Base-by-base conservation (phyloP, 345 rosid genomes). In the Eutrema japonicum region DNA sequence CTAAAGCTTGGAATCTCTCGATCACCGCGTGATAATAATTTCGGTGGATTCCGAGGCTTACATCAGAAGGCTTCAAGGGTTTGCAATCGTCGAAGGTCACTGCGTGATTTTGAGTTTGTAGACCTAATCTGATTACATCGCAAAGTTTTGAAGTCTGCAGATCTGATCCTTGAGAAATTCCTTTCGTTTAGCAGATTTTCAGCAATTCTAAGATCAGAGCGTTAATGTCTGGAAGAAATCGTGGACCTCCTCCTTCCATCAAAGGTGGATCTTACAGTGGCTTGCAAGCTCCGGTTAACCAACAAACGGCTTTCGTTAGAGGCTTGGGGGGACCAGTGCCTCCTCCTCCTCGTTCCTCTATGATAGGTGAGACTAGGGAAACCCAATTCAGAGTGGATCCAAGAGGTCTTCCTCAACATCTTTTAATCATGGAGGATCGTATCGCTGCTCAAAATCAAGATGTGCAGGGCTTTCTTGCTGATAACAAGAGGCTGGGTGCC, bases 361-460 rank as follows among this genome's bases (percentile, higher is more conserved):
- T 90, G 58, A 61, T 89, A 3, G 98, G 87, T 43, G 96, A 91
- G 64, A 50, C 73, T 68, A 83, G 90, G 11, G 97, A 88, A 69
- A 1, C 80, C 55, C 96, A 88, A 51, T 81, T 84, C 14, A 80
- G 88, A 61, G 61, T 81, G 32, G 89, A 85, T 68, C 90, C 87
- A 9, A 82, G 94, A 71, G 79, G 82, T 18, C 85, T 81, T 13
- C 96, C 94, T 66, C 86, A 80, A 13, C 96, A 89, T 66, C 82
- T 83, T 1, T 88, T 86, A 0, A 74, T 92, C 16, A 61, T 95
- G 9, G 93, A 95, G 76, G 96, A 92, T 54, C 86, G 80, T 66
- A 85, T 94, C 22, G 89, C 88, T 5, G 88, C 84, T 50, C 99
- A 95, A 30, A 85, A 87, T 67, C 96, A 95, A 67, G 98, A 88